Evolutionary conservation across 306 rosid genomes (phyloP).

Genomic region (Hippophae rhamnoides): DNA sequence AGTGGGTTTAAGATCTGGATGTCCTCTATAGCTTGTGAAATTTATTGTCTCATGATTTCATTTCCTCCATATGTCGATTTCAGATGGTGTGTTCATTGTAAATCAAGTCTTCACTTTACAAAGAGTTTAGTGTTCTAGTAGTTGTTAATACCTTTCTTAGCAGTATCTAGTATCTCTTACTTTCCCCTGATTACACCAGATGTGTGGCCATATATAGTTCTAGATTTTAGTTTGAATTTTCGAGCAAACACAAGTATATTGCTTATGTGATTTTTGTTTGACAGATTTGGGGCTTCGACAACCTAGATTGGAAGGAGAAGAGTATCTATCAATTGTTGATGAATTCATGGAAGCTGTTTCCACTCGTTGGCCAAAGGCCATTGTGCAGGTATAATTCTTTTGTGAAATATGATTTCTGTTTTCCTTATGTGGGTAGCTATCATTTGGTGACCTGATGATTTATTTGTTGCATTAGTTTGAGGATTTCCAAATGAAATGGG

Average conservation of each 20-base stretch:
- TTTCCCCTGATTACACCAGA: background rate
- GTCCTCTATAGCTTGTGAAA: background rate
- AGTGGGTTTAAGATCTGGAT: background rate
- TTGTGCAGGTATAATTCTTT: slow-evolving; percentile 61
- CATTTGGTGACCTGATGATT: slow-evolving; percentile 26
- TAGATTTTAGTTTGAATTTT: background rate
- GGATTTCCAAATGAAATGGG: slow-evolving; percentile 99
- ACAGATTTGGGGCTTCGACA: slow-evolving; percentile 95
- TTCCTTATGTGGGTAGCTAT: slow-evolving; percentile 13
- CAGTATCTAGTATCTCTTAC: background rate
- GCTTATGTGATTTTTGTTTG: slow-evolving; percentile 43
- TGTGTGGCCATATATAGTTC: background rate
- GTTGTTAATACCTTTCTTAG: background rate
- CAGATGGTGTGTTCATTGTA: background rate
- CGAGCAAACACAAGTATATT: slow-evolving; percentile 18
- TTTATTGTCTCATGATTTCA: background rate
- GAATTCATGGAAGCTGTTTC: slow-evolving; percentile 96
- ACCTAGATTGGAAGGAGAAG: slow-evolving; percentile 98
- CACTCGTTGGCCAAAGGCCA: slow-evolving; percentile 98
- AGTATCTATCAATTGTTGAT: slow-evolving; percentile 81
- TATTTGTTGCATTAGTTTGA: slow-evolving; percentile 58
- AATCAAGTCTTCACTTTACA: background rate
- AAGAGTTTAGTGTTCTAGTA: background rate
- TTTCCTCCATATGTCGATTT: background rate
- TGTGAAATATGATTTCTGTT: slow-evolving; percentile 12